A percentile compares a stretch with the other conserved stretches of the same genome.
Evolutionary conservation across 1,284 basidiomycete genomes (phyloP).

Genomic region (Rhodofomes roseus): DNA sequence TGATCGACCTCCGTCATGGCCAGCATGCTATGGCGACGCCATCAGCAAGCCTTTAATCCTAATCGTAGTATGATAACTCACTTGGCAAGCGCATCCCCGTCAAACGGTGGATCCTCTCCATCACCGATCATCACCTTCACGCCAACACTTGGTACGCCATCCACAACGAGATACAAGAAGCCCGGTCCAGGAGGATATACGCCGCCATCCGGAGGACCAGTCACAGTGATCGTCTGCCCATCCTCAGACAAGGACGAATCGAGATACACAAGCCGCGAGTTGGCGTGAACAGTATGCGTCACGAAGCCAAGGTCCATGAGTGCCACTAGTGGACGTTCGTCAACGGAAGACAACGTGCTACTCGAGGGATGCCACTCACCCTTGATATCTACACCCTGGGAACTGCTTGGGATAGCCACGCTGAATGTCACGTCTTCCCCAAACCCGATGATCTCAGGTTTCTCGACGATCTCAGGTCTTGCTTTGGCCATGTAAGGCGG

Average conservation of each 20-base stretch:
- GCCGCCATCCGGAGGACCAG: conserved; percentile 56
- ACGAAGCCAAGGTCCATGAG: conserved; percentile 79
- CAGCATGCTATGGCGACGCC: background rate
- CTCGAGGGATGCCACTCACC: conserved; percentile 23
- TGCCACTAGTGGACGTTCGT: conserved; percentile 41
- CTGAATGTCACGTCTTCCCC: conserved; percentile 38
- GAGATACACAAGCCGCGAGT: conserved; percentile 74
- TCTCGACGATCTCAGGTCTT: conserved; percentile 47
- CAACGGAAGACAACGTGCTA: background rate
- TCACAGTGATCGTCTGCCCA: conserved; percentile 39
- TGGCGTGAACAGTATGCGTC: conserved; percentile 77
- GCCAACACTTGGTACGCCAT: conserved; percentile 67
- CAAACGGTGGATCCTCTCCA: conserved; percentile 54
- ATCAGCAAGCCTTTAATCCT: background rate
- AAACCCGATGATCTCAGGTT: conserved; percentile 44
- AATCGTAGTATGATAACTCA: conserved; percentile 30
- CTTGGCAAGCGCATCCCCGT: conserved; percentile 52
- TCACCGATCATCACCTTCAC: conserved; percentile 69
- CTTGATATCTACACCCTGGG: conserved; percentile 27
- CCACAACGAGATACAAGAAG: conserved; percentile 68
- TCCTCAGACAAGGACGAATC: conserved; percentile 32
- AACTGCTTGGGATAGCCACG: conserved; percentile 34
- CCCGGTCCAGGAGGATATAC: conserved; percentile 82
- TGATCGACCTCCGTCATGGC: conserved; percentile 44
- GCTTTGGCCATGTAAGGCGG: conserved; percentile 65